Base-by-base conservation (phyloP, 225 moss, liverwort and hornwort genomes). In the Bryum argenteum region DNA sequence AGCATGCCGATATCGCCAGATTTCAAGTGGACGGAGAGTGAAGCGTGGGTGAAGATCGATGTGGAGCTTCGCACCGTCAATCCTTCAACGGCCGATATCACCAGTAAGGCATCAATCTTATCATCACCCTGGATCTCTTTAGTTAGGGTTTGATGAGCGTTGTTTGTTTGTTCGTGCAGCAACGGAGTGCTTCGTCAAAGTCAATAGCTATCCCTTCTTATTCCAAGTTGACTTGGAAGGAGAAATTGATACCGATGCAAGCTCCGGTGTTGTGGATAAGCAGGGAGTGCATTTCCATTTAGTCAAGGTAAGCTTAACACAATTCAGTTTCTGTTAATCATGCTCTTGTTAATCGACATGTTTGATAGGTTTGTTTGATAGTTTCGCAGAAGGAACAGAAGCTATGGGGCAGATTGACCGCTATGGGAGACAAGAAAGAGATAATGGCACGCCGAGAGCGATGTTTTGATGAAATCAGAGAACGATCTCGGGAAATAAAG, bases 121-220 rank as follows among this genome's bases (percentile, higher is more conserved):
- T 54, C 59, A 5, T 38, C 1, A 16, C 43, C 22, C 16, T 24
- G 62, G 20, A 52, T 55, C 6, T 42, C 2, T 42, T 51, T 3
- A 0, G 17, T 15, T 56, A 52, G 67, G 52, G 6, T 63, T 75
- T 37, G 13, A 70, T 61, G 60, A 19, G 50, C 61, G 52, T 65
- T 3, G 23, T 0, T 2, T 42, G 39, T 71, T 33, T 6, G 7
- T 5, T 3, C 54, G 61, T 71, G 71, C 76, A 88, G 88, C 91
- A 20, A 91, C 93, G 2, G 85, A 91, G 56, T 93, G 93, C 63
- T 96, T 89, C 78, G 90, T 90, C 18, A 96, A 96, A 79, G 87
- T 96, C 33, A 96, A 88, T 16, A 86, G 77, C 72, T 45, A 90
- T 37, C 96, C 96, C 12, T 93, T 85, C 44, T 79, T 93, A 64